Percentiles rank a stretch among this genome's conserved stretches.
phyloP scores from a whole-genome alignment of 495 filamentous ascomycete species.

The Viridothelium virens region DNA sequence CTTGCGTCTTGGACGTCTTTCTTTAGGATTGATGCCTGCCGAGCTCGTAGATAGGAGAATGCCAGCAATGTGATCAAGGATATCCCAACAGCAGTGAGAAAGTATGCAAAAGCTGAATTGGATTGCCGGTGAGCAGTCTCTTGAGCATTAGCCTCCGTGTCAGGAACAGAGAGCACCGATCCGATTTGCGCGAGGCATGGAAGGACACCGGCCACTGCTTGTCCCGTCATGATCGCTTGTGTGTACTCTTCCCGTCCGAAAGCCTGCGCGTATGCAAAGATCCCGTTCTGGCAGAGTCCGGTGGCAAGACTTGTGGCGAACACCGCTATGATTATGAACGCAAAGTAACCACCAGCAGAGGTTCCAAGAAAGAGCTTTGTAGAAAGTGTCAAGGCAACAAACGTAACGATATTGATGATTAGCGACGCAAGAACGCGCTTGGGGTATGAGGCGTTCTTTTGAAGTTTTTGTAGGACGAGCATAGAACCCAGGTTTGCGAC shows the following conservation, averaged over 20 bases:
- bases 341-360: conserved; percentile 60
- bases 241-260: conserved; percentile 82
- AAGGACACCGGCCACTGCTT: conserved; percentile 85
- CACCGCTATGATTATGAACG: conserved; percentile 78
- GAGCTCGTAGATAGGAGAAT: conserved; percentile 52
- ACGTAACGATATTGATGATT: conserved; percentile 61
- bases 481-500: conserved; percentile 68
- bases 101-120: conserved; percentile 80
- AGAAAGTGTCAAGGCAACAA: conserved; percentile 70
- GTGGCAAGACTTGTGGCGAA: conserved; percentile 65
- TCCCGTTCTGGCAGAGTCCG: conserved; percentile 85
- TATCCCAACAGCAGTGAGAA: conserved; percentile 72
- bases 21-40: conserved; percentile 30
- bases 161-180: conserved; percentile 63
- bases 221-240: conserved; percentile 92
- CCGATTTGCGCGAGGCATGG: conserved; percentile 80
- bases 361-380: conserved; percentile 57
- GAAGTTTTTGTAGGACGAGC: conserved; percentile 66
- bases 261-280: conserved; percentile 82
- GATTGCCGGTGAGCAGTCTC: conserved; percentile 32
- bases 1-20: neutral
- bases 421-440: conserved; percentile 69
- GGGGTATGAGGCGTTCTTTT: conserved; percentile 74
- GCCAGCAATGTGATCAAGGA: conserved; percentile 49
- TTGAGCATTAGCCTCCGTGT: conserved; percentile 19